phyloP scores from a whole-genome alignment of 345 rosid genomes.

The Luvunga scandens region DNA sequence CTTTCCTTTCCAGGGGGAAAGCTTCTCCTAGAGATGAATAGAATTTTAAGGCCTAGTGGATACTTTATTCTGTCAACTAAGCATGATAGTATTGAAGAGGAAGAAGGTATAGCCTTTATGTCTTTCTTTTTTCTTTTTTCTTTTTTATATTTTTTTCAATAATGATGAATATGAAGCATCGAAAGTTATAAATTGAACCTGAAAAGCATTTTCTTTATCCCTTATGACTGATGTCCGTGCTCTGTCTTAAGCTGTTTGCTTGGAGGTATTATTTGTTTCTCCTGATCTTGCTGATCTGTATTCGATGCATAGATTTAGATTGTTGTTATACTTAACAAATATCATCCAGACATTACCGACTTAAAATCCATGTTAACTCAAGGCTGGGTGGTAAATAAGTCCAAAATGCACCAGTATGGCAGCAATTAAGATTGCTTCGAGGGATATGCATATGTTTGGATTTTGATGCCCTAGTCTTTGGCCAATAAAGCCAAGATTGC shows the following conservation, averaged over 20 bases:
- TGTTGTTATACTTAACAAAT: neutral
- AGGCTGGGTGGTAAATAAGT: neutral
- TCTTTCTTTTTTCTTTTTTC: neutral
- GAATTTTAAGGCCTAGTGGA: slow-evolving; percentile 82
- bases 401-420: neutral
- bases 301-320: neutral
- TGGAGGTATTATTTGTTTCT: slow-evolving; percentile 3
- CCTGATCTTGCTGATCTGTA: neutral
- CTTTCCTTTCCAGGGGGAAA: slow-evolving; percentile 54
- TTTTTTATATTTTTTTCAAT: neutral
- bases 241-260: neutral
- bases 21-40: slow-evolving; percentile 90
- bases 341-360: neutral
- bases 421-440: neutral
- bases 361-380: neutral
- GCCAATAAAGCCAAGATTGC: neutral
- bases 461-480: neutral
- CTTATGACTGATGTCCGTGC: neutral
- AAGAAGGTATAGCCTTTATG: slow-evolving; percentile 56
- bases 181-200: neutral
- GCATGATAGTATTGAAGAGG: slow-evolving; percentile 70
- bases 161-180: slow-evolving; percentile 2
- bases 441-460: neutral
- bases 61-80: slow-evolving; percentile 84
- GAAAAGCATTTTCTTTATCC: neutral